phyloP scores from a whole-genome alignment of 805 yeast genomes.

The Candida hungchunana region DNA sequence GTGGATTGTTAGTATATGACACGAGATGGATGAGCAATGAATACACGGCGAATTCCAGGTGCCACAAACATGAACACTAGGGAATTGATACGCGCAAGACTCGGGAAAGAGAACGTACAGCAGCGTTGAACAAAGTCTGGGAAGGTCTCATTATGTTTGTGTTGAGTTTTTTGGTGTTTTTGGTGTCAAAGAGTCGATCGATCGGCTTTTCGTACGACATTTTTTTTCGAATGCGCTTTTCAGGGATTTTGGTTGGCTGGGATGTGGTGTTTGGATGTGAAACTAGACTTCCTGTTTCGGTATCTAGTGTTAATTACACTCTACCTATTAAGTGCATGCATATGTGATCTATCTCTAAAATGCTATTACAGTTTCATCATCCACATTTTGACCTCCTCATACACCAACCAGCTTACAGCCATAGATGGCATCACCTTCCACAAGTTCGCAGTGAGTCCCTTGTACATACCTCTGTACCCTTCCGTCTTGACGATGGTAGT shows the following conservation, averaged over 20 bases:
- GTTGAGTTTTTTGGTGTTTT: not conserved
- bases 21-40: too few species aligned
- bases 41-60: too few species aligned
- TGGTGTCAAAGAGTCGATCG: not conserved
- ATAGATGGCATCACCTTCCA: conserved; percentile 91
- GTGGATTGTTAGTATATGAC: conserved; percentile 17
- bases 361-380: conserved; percentile 17
- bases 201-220: conserved; percentile 4
- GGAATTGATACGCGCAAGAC: too few species aligned
- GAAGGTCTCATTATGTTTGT: conserved; percentile 44
- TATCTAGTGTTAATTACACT: too few species aligned
- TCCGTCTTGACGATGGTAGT: conserved; percentile 64
- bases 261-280: conserved; percentile 10
- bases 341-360: conserved; percentile 4
- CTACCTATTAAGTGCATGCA: not conserved
- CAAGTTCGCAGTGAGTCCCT: conserved; percentile 73
- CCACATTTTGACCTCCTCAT: conserved; percentile 62
- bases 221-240: conserved; percentile 9
- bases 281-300: too few species aligned
- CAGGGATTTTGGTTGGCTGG: conserved; percentile 17
- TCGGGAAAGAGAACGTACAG: conserved; percentile 31
- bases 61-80: too few species aligned
- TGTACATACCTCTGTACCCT: conserved; percentile 69
- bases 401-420: conserved; percentile 92
- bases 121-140: conserved; percentile 41